Conservation (phyloP, 2,329 filamentous ascomycete species). For the Onygenales sp. region DNA sequence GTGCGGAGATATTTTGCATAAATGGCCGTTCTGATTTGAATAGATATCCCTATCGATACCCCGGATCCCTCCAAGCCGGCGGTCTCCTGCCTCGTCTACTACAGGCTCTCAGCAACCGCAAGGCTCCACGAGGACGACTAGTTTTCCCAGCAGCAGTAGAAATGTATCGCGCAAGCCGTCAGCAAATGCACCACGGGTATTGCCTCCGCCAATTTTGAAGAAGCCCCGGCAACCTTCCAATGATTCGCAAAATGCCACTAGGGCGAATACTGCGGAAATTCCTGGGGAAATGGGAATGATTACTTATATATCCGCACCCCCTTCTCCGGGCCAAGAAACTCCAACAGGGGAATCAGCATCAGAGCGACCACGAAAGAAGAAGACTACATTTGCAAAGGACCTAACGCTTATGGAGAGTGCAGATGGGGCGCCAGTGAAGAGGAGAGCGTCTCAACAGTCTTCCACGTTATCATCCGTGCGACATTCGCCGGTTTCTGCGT, state of each 20-base stretch:
- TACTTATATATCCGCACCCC: neutral
- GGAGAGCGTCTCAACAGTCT: neutral
- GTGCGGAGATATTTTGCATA: neutral
- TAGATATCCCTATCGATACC: conserved; percentile 1
- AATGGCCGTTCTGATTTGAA: neutral
- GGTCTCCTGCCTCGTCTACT: neutral
- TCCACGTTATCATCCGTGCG: neutral
- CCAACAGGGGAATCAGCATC: neutral
- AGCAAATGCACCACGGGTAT: conserved; percentile 7
- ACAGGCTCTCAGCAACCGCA: neutral
- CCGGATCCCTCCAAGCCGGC: neutral
- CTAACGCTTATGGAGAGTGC: conserved; percentile 1
- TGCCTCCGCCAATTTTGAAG: conserved; percentile 31
- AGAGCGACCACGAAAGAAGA: conserved; percentile 4
- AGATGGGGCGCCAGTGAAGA: conserved; percentile 1
- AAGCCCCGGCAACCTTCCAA: conserved; percentile 25
- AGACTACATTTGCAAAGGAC: conserved; percentile 7
- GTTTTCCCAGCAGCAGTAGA: conserved; percentile 1
- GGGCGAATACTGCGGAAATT: conserved; percentile 20
- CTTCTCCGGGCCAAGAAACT: neutral
- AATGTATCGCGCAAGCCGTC: conserved; percentile 1
- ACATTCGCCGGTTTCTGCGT: neutral
- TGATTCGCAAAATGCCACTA: neutral
- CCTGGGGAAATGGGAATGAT: conserved; percentile 14
- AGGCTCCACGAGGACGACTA: neutral